Conservation (phyloP, 73 alveolate species). For the Urostyla sp. region DNA sequence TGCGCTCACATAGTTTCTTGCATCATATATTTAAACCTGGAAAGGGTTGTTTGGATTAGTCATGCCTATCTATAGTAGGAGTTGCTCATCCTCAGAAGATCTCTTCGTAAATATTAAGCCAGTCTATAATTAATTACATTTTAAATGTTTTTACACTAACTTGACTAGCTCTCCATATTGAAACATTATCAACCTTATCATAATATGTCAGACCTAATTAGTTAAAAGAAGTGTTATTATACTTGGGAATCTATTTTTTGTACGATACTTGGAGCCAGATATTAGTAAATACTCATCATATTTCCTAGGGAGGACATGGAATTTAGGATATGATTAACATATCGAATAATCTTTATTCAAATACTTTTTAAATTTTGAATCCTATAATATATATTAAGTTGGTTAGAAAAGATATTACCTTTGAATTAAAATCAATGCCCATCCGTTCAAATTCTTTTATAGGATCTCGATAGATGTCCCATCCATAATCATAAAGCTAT, state of each 20-base stretch:
- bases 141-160: constrained; percentile 66
- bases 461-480: constrained; percentile 76
- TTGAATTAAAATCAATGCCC: constrained; percentile 65
- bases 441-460: constrained; percentile 70
- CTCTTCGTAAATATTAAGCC: constrained; percentile 66
- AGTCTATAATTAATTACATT: constrained; percentile 20
- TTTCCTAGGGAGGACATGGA: constrained; percentile 75
- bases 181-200: constrained; percentile 70
- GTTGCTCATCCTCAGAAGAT: constrained; percentile 70
- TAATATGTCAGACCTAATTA: constrained; percentile 75
- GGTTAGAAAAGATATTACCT: constrained; percentile 22
- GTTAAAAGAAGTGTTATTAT: background rate
- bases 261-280: constrained; percentile 75
- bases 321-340: constrained; percentile 88
- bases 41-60: constrained; percentile 7
- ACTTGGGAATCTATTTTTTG: constrained; percentile 87
- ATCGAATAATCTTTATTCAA: constrained; percentile 55
- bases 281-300: constrained; percentile 71
- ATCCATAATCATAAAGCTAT: constrained; percentile 71
- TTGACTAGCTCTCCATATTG: constrained; percentile 88
- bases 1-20: constrained; percentile 95
- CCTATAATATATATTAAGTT: background rate
- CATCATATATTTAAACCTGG: constrained; percentile 85
- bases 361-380: constrained; percentile 52
- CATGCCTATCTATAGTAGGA: constrained; percentile 56